Evolutionary conservation across 495 filamentous ascomycete genomes (phyloP).

Genomic region (Lepraria neglecta): DNA sequence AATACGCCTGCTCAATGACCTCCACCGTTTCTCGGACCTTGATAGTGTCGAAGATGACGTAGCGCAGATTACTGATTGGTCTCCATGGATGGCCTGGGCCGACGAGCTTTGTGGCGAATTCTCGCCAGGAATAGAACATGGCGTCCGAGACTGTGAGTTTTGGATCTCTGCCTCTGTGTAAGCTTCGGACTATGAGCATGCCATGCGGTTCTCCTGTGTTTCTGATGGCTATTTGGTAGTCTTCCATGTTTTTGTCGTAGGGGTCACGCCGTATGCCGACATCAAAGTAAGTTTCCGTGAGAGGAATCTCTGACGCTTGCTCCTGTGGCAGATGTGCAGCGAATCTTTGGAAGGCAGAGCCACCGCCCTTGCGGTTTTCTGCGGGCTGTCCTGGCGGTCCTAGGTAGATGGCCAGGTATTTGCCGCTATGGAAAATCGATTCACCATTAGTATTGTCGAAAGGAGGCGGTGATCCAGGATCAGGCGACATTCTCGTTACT

Average conservation of each 20-base stretch:
- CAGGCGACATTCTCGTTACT: background rate
- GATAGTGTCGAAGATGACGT: constrained; percentile 7
- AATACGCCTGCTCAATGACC: constrained; percentile 2
- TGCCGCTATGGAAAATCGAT: constrained; percentile 6
- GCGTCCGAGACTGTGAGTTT: constrained; percentile 1
- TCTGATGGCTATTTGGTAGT: constrained; percentile 3
- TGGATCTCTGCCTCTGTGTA: constrained; percentile 8
- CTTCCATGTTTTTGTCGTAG: constrained; percentile 10
- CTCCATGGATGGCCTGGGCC: constrained; percentile 7
- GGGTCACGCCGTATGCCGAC: constrained; percentile 7
- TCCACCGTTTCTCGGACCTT: background rate
- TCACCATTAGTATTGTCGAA: constrained; percentile 8
- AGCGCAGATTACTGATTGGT: constrained; percentile 10
- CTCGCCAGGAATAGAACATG: constrained; percentile 10
- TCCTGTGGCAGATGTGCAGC: background rate
- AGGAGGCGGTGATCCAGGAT: constrained; percentile 3
- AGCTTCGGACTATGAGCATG: background rate
- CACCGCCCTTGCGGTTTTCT: constrained; percentile 4
- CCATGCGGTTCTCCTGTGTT: constrained; percentile 9
- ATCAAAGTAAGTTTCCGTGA: constrained; percentile 8
- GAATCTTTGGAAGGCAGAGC: constrained; percentile 1
- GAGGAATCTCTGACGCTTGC: constrained; percentile 4
- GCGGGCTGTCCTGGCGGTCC: constrained; percentile 3
- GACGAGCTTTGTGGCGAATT: constrained; percentile 2
- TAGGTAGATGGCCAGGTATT: constrained; percentile 9